phyloP scores from a whole-genome alignment of 176 grass and related monocot species.

The Rhynchospora breviuscula region DNA sequence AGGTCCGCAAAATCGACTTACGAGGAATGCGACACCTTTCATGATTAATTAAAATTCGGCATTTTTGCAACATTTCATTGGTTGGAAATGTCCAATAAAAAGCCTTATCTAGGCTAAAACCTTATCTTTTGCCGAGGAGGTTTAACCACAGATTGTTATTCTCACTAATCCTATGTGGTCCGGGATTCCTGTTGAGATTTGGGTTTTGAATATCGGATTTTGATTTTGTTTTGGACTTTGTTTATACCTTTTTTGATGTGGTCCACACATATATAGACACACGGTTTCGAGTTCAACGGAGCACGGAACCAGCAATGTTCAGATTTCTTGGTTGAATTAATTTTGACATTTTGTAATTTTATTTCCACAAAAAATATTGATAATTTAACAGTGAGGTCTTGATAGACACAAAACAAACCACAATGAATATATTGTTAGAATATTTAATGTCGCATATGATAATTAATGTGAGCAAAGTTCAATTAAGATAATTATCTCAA shows the following conservation, averaged over 20 bases:
- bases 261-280: neutral
- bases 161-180: constrained; percentile 24
- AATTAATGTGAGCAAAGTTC: too few species aligned
- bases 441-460: too few species aligned
- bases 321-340: neutral
- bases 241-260: neutral
- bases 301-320: neutral
- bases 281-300: constrained; percentile 24
- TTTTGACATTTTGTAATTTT: neutral
- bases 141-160: constrained; percentile 28
- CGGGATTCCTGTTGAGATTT: constrained; percentile 7
- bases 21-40: too few species aligned
- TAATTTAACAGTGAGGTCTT: too few species aligned
- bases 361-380: too few species aligned
- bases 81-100: constrained; percentile 13
- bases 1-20: too few species aligned
- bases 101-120: constrained; percentile 23
- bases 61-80: neutral
- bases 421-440: too few species aligned
- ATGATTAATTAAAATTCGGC: too few species aligned
- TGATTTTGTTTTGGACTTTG: constrained; percentile 22
- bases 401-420: too few species aligned
- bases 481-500: too few species aligned
- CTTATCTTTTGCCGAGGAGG: constrained; percentile 17
- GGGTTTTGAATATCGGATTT: constrained; percentile 7